These are phyloP conservation scores for Candida michaelii DNA, from an alignment of 805 yeast species.

Conservation along the genomic window DNA sequence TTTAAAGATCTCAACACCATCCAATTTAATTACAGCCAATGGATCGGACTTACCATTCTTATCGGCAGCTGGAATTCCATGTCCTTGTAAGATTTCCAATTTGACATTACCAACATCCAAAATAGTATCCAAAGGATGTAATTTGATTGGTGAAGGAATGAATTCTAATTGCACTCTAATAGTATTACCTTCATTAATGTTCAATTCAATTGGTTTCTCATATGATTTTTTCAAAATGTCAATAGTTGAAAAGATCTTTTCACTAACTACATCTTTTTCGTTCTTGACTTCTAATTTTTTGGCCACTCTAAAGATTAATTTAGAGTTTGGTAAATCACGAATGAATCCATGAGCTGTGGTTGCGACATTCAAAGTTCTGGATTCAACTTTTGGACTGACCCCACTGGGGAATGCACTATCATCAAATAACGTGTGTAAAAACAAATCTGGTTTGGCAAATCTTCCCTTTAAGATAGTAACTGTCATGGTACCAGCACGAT, in stretches of 20 bases:
- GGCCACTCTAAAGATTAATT: constrained; percentile 55
- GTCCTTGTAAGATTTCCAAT: constrained; percentile 58
- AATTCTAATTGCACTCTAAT: constrained; percentile 56
- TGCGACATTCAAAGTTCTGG: constrained; percentile 41
- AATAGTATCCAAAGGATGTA: constrained; percentile 61
- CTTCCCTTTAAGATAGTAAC: constrained; percentile 53
- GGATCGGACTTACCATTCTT: constrained; percentile 81
- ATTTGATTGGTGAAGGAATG: constrained; percentile 54
- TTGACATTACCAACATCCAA: constrained; percentile 65
- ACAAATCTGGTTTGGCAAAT: constrained; percentile 48
- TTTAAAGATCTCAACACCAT: constrained; percentile 54
- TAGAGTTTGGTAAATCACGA: constrained; percentile 68
- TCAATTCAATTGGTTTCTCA: constrained; percentile 45
- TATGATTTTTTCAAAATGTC: constrained; percentile 55
- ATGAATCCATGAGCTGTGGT: constrained; percentile 62
- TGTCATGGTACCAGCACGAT: constrained; percentile 63
- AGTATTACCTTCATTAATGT: constrained; percentile 37
- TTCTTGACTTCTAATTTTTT: constrained; percentile 48
- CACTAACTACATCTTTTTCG: constrained; percentile 51
- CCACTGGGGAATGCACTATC: constrained; percentile 62
- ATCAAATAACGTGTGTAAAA: constrained; percentile 62
- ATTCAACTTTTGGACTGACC: constrained; percentile 48
- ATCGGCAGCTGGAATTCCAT: constrained; percentile 57
- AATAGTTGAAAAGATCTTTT: constrained; percentile 48
- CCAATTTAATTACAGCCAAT: constrained; percentile 49